A percentile compares a stretch with the other conserved stretches of the same genome.
Evolutionary conservation across 768 basidiomycete genomes (phyloP).

Genomic region (Psilocybe tampanensis): DNA sequence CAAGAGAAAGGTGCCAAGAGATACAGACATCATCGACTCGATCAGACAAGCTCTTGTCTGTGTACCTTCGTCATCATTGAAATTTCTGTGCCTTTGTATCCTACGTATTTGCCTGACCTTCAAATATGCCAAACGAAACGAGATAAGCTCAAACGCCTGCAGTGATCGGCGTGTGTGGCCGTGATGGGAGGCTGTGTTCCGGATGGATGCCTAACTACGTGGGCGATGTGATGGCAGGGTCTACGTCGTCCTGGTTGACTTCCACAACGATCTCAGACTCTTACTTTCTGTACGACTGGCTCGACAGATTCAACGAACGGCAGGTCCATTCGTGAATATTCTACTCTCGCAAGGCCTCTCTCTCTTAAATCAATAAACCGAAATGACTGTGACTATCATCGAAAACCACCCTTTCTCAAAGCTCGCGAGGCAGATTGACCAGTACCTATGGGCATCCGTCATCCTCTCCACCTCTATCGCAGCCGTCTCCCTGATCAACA

Average conservation of each 20-base stretch:
- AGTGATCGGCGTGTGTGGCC: not conserved
- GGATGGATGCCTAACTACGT: not conserved
- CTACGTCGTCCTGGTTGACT: constrained; percentile 2
- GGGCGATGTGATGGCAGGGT: not conserved
- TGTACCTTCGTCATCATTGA: no score
- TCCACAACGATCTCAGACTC: not conserved
- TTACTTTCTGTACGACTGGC: constrained; percentile 9
- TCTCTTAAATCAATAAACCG: not conserved
- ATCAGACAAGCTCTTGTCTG: no score
- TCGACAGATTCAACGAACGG: constrained; percentile 10
- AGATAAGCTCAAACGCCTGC: no score
- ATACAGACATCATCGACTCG: no score
- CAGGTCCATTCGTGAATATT: constrained; percentile 8
- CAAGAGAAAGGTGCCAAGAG: no score
- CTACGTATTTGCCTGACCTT: no score
- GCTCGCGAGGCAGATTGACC: constrained; percentile 21
- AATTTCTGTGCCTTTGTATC: no score
- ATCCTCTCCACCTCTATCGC: constrained; percentile 18
- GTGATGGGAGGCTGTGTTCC: constrained; percentile 4
- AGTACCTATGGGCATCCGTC: constrained; percentile 21
- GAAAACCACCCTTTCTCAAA: constrained; percentile 22
- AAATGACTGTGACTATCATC: constrained; percentile 7
- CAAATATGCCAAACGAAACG: no score
- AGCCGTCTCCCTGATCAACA: constrained; percentile 22
- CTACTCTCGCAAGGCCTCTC: not conserved